phyloP scores from a whole-genome alignment of 2,329 filamentous ascomycete species.

The Cryphonectria japonica region DNA sequence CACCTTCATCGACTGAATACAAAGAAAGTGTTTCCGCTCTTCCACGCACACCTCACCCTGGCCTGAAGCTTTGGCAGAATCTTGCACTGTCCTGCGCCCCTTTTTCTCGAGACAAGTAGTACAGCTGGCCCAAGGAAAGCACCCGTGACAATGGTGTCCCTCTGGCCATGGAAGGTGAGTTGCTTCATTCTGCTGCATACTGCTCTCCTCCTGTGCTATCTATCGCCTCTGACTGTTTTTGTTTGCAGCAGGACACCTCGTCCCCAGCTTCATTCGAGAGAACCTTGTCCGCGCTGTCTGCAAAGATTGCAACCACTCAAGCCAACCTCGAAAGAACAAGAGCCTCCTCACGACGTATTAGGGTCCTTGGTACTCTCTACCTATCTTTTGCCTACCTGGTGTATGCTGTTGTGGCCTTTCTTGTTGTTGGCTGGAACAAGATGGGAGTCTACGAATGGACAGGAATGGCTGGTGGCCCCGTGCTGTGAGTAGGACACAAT shows the following conservation, averaged over 20 bases:
- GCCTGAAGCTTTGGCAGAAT: not conserved
- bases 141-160: slow-evolving; percentile 67
- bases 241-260: slow-evolving; percentile 62
- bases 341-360: slow-evolving; percentile 74
- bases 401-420: slow-evolving; percentile 76
- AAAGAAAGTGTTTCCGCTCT: not conserved
- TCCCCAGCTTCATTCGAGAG: slow-evolving; percentile 95
- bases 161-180: slow-evolving; percentile 83
- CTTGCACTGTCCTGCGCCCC: not conserved
- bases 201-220: not conserved
- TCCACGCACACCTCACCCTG: not conserved
- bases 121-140: slow-evolving; percentile 1
- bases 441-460: slow-evolving; percentile 79
- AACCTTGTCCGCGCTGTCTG: slow-evolving; percentile 77
- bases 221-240: slow-evolving; percentile 22
- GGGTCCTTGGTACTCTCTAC: slow-evolving; percentile 88
- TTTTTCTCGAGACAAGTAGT: not conserved
- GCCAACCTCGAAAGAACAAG: slow-evolving; percentile 74
- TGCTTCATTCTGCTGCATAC: not conserved
- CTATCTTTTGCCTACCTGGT: slow-evolving; percentile 88
- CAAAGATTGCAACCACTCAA: slow-evolving; percentile 78
- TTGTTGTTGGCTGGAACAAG: slow-evolving; percentile 83
- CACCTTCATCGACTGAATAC: not conserved
- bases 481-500: slow-evolving; percentile 46
- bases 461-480: slow-evolving; percentile 75